Evolutionary conservation across 2,329 filamentous ascomycete species (phyloP).

Genomic region (Phialophora chinensis): DNA sequence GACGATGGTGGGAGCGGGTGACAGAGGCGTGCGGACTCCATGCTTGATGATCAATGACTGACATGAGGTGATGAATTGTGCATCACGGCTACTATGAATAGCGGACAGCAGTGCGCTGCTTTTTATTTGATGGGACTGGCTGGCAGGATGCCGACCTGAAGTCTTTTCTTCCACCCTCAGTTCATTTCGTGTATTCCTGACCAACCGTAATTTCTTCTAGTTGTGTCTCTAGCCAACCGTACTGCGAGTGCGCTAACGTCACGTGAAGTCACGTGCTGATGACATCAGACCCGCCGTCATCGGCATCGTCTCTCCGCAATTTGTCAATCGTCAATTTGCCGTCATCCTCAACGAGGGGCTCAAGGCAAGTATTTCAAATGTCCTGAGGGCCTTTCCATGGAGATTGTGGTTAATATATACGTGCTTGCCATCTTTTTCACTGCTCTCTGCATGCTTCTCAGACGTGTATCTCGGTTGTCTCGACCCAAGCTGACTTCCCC

Average conservation of each 20-base stretch:
- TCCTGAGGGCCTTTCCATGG: not conserved
- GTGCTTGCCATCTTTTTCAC: slow-evolving; percentile 14
- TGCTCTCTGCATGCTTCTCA: slow-evolving; percentile 32
- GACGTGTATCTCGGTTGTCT: slow-evolving; percentile 24
- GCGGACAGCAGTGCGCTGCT: not conserved
- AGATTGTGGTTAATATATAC: slow-evolving; percentile 9
- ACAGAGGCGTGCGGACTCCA: not conserved
- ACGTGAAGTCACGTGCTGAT: not conserved
- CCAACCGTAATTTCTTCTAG: not conserved
- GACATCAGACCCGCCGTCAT: not conserved
- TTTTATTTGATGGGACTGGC: not conserved
- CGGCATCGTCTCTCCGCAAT: slow-evolving; percentile 1
- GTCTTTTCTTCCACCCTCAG: not conserved
- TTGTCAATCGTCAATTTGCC: slow-evolving; percentile 6
- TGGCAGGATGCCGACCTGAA: not conserved
- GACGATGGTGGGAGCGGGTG: not conserved
- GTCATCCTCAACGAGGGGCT: not conserved
- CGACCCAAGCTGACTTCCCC: slow-evolving; percentile 10
- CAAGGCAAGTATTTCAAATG: slow-evolving; percentile 6
- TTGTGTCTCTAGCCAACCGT: not conserved
- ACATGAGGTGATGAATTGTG: not conserved
- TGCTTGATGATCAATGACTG: not conserved
- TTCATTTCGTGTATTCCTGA: not conserved
- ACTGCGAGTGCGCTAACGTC: not conserved
- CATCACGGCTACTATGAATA: not conserved